These are phyloP conservation scores for Globisporangium middletonii DNA, from an alignment of 352 stramenopile genomes.

Conservation along the genomic window DNA sequence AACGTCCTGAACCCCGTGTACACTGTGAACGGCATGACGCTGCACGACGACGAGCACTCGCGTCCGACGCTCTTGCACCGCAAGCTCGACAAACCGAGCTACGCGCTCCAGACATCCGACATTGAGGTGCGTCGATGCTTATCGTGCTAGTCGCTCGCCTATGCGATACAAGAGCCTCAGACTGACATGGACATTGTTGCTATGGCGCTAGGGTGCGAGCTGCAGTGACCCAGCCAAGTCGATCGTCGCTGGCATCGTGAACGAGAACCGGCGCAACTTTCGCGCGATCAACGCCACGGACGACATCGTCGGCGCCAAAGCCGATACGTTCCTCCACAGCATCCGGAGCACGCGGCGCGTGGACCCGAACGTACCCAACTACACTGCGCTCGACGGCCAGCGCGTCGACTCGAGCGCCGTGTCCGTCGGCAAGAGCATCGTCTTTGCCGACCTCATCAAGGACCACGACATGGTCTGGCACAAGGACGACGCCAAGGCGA, in stretches of 20 bases:
- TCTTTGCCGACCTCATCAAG: conserved; percentile 51
- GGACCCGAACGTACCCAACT: conserved; percentile 59
- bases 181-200: neutral
- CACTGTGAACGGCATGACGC: conserved; percentile 57
- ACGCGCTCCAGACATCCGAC: conserved; percentile 48
- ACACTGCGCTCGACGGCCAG: conserved; percentile 52
- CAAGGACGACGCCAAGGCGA: conserved; percentile 18
- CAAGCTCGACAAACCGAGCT: conserved; percentile 45
- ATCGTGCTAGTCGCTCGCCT: neutral
- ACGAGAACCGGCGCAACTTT: conserved; percentile 50
- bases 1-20: conserved; percentile 76
- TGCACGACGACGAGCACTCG: conserved; percentile 42
- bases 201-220: conserved; percentile 26
- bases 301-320: conserved; percentile 56
- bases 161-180: neutral
- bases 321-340: conserved; percentile 59
- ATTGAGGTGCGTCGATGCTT: conserved; percentile 25
- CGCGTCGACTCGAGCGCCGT: conserved; percentile 58
- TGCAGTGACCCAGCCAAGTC: conserved; percentile 39
- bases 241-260: conserved; percentile 55
- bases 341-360: conserved; percentile 62
- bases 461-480: conserved; percentile 30
- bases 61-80: conserved; percentile 39
- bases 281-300: conserved; percentile 48
- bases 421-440: conserved; percentile 61